Conservation (phyloP, 352 stramenopile species). For the Phytophthora meadii region DNA sequence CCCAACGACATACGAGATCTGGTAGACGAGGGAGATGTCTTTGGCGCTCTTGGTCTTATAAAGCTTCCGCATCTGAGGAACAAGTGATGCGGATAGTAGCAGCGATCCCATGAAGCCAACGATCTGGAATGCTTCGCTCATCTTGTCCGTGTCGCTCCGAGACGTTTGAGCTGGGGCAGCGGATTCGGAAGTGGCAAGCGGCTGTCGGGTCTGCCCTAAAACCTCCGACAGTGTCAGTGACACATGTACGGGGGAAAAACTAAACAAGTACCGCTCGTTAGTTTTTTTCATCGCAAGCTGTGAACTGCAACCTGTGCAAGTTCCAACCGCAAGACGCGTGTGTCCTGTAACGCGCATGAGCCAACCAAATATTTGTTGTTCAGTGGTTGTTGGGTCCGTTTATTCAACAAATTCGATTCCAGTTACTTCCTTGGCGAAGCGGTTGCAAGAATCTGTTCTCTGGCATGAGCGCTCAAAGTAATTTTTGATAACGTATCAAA, state of each 20-base stretch:
- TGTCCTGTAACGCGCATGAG: neutral
- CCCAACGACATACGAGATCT: conserved; percentile 51
- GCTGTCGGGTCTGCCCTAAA: conserved; percentile 8
- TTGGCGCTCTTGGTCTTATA: conserved; percentile 63
- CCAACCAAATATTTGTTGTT: neutral
- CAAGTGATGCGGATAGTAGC: conserved; percentile 47
- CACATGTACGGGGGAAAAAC: neutral
- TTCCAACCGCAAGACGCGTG: too few species aligned
- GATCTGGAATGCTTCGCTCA: conserved; percentile 46
- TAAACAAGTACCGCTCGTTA: too few species aligned
- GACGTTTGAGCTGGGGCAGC: conserved; percentile 12
- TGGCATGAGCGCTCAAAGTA: too few species aligned
- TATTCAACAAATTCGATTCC: neutral
- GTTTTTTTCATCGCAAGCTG: neutral
- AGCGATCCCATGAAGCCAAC: conserved; percentile 56
- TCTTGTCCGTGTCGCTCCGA: conserved; percentile 6
- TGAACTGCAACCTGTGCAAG: neutral
- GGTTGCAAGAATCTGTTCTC: neutral
- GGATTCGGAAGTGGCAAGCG: conserved; percentile 18
- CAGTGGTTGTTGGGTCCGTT: neutral
- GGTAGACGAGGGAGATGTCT: conserved; percentile 56
- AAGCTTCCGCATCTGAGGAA: conserved; percentile 58
- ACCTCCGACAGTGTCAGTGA: neutral
- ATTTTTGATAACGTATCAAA: too few species aligned
- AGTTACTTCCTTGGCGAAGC: neutral